Evolutionary conservation across 2,329 filamentous ascomycete genomes (phyloP).

Genomic region (Diplodia sapinea): DNA sequence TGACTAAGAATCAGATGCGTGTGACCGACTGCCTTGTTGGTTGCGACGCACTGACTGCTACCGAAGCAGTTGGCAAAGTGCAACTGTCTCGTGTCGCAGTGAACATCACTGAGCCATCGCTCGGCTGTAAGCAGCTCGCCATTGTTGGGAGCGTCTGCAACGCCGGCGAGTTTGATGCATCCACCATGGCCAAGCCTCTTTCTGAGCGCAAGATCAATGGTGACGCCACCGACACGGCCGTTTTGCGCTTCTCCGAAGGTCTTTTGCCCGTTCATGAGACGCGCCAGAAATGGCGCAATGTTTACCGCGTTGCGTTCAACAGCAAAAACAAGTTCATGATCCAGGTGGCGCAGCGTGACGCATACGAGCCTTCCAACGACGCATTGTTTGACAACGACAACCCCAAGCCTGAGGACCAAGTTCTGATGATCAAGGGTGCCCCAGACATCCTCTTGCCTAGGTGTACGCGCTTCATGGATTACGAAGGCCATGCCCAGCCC

Average conservation of each 20-base stretch:
- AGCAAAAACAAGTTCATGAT: constrained; percentile 87
- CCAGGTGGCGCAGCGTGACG: constrained; percentile 49
- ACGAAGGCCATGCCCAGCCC: constrained; percentile 59
- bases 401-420: constrained; percentile 29
- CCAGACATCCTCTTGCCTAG: constrained; percentile 73
- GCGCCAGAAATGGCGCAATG: constrained; percentile 67
- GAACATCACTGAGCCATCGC: constrained; percentile 49
- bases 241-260: constrained; percentile 72
- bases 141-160: constrained; percentile 73
- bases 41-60: constrained; percentile 39
- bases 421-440: constrained; percentile 79
- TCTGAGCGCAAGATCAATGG: constrained; percentile 70
- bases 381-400: constrained; percentile 34
- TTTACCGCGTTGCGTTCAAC: constrained; percentile 71
- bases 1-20: constrained; percentile 74
- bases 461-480: constrained; percentile 63
- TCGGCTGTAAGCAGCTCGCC: constrained; percentile 60
- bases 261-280: constrained; percentile 66
- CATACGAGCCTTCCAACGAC: constrained; percentile 41
- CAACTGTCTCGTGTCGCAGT: constrained; percentile 29
- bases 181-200: constrained; percentile 65
- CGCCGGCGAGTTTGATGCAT: constrained; percentile 73
- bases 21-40: constrained; percentile 72
- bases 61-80: constrained; percentile 31
- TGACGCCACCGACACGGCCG: constrained; percentile 77